Evolutionary conservation across 139 green algal species (phyloP), one percentile per base, ranked within the genome.

Genomic region (Chlorella sorokiniana): DNA sequence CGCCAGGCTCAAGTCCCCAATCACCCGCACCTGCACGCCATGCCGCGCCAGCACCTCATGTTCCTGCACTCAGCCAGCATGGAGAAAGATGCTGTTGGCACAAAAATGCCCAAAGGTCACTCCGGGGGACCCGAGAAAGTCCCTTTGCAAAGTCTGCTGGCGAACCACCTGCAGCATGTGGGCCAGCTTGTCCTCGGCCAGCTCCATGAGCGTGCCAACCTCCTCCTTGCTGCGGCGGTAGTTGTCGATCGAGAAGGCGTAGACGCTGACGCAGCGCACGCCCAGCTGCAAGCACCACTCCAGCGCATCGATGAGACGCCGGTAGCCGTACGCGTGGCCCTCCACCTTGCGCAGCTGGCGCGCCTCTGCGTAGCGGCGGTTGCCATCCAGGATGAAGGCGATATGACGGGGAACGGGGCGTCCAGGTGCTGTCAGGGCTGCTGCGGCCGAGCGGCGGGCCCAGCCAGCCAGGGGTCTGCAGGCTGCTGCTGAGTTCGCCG

Each of bases 371-470:
- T 91, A 98, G 7, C 96, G 88, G 40, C 96, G 75, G 90, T 98
- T 99, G 69, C 96, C 96, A 82, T 99, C 96, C 96, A 99, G 98
- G 44, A 99, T 95, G 87, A 99, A 95, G 1, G 92, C 94, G 1
- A 98, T 78, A 75, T 99, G 96, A 61, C 69, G 48, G 0, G 95
- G 95, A 8, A 94, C 69, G 33, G 75, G 25, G 14, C 75, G 54
- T 52, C 73, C 73, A 38, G 48, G 48, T 14, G 45, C 41, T 31
- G 38, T 37, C 27, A 92, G 45, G 4, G 85, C 41, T 3, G 65
- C 77, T 33, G 70, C 61, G 9, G 71, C 42, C 25, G 16, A 18
- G 8, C 45, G 80, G 33, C 62, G 52, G 8, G 69, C 33, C 69
- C 69, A 84, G 27, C 23, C 18, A 10, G 7, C 38, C 78, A 77